phyloP scores from a whole-genome alignment of 2,329 filamentous ascomycete species.

The Pyrenophora teres region DNA sequence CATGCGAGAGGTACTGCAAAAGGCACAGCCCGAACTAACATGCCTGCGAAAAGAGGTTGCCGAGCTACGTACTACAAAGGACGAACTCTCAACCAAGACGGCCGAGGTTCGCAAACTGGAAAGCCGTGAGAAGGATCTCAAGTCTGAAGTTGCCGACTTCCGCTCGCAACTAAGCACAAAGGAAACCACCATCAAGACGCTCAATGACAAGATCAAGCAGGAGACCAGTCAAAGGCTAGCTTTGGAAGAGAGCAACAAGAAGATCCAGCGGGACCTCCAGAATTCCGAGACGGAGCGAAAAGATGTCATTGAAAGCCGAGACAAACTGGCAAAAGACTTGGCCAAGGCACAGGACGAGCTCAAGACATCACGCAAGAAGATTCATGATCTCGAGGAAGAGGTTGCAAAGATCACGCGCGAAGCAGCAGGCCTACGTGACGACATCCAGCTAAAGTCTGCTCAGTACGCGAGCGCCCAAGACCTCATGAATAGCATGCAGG shows the following conservation, averaged over 20 bases:
- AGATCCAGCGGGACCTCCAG: slow-evolving; percentile 76
- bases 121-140: slow-evolving; percentile 79
- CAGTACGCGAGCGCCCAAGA: slow-evolving; percentile 86
- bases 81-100: slow-evolving; percentile 69
- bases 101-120: slow-evolving; percentile 76
- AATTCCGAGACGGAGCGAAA: slow-evolving; percentile 78
- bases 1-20: slow-evolving; percentile 77
- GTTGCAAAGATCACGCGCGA: slow-evolving; percentile 70
- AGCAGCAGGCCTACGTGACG: slow-evolving; percentile 70
- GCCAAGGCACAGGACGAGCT: slow-evolving; percentile 74
- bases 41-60: slow-evolving; percentile 76
- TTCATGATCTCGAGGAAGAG: slow-evolving; percentile 77
- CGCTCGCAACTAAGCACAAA: slow-evolving; percentile 74
- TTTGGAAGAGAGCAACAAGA: slow-evolving; percentile 77
- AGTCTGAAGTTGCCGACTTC: slow-evolving; percentile 70
- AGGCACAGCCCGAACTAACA: slow-evolving; percentile 84
- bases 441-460: slow-evolving; percentile 80
- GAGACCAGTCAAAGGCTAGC: slow-evolving; percentile 73
- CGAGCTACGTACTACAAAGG: slow-evolving; percentile 73
- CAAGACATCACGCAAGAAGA: slow-evolving; percentile 56
- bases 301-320: slow-evolving; percentile 73
- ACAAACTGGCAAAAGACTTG: slow-evolving; percentile 73
- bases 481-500: slow-evolving; percentile 87
- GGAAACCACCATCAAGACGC: slow-evolving; percentile 74
- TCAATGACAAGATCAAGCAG: slow-evolving; percentile 78